Percentiles rank a stretch among this genome's conserved stretches.
Evolutionary conservation across 73 alveolate species (phyloP).

Genomic region (Paramecium sonneborni): DNA sequence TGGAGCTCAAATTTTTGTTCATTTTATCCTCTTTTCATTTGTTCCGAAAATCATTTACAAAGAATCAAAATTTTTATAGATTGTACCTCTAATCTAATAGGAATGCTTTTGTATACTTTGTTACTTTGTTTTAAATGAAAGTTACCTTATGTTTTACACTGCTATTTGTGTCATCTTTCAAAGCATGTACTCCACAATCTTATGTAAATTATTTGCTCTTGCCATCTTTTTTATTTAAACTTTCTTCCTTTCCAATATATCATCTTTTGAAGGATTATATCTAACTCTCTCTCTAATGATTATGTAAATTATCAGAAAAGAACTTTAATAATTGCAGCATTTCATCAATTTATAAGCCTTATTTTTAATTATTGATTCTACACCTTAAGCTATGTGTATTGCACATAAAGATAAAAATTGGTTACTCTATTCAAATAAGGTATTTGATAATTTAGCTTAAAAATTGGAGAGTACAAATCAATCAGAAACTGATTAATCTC

Average conservation of each 20-base stretch:
- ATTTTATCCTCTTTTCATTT: neutral
- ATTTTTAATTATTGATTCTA: neutral
- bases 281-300: neutral
- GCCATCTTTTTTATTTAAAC: neutral
- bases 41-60: neutral
- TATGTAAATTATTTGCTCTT: neutral
- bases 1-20: neutral
- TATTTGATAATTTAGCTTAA: neutral
- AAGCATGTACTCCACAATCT: neutral
- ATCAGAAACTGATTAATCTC: slow-evolving; percentile 11
- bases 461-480: neutral
- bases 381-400: slow-evolving; percentile 3
- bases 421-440: neutral
- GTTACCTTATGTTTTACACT: neutral
- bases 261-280: neutral
- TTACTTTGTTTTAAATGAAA: neutral
- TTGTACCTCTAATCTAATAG: neutral
- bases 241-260: neutral
- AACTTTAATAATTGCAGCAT: neutral
- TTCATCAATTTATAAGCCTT: neutral
- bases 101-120: neutral
- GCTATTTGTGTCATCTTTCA: neutral
- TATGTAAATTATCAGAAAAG: neutral
- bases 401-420: slow-evolving; percentile 11
- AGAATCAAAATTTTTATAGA: neutral